Conservation (phyloP, 441 rosid species). For the Aleurites moluccanus region DNA sequence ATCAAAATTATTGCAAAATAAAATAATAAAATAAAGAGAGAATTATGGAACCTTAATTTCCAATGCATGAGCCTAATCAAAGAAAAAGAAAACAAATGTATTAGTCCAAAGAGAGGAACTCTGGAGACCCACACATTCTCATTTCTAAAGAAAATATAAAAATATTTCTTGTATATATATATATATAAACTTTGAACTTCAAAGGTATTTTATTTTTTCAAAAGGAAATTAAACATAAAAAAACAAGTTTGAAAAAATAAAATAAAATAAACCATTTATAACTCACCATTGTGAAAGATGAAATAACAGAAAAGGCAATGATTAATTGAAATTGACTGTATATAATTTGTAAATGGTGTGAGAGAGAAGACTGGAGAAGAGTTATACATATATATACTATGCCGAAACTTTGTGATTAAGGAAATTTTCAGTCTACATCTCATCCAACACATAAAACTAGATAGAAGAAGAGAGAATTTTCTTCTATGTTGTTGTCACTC, state of each 20-base stretch:
- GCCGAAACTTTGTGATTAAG: slow-evolving; percentile 14
- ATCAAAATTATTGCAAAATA: no score
- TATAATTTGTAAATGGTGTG: background rate
- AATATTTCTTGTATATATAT: no score
- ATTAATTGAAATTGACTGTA: background rate
- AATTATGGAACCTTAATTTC: slow-evolving; percentile 13
- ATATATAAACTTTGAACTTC: no score
- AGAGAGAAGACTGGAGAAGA: background rate
- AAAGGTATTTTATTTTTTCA: no score
- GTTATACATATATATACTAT: background rate
- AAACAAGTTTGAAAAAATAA: no score
- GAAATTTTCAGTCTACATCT: background rate
- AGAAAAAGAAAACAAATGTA: background rate
- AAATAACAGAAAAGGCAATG: background rate
- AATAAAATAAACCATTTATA: background rate
- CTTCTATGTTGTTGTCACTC: slow-evolving; percentile 13
- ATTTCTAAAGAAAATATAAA: no score
- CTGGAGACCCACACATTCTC: no score
- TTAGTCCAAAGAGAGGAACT: background rate
- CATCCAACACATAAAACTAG: background rate
- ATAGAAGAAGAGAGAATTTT: background rate
- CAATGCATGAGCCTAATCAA: slow-evolving; percentile 17
- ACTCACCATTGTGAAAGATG: slow-evolving; percentile 4
- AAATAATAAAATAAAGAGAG: background rate
- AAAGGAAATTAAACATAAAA: no score